phyloP scores from a whole-genome alignment of 1,139 yeast genomes.

The Ogataea hybrid region DNA sequence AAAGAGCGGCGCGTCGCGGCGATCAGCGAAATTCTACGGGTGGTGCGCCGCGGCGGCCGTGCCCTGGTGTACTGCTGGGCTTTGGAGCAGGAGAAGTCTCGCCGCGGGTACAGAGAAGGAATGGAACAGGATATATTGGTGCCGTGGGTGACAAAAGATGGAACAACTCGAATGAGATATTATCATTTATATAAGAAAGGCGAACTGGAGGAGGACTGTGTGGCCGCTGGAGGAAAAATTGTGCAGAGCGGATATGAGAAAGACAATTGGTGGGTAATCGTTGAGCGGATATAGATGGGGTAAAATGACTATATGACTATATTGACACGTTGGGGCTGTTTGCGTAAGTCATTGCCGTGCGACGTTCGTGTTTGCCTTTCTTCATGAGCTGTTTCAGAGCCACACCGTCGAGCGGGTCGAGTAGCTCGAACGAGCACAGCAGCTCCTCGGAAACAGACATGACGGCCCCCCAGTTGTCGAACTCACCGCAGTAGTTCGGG shows the following conservation, averaged over 20 bases:
- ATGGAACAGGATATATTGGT: conserved; percentile 92
- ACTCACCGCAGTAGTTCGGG: conserved; percentile 97
- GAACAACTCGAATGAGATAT: conserved; percentile 69
- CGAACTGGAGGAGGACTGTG: conserved; percentile 71
- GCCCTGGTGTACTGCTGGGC: conserved; percentile 96
- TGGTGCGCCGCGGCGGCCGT: conserved; percentile 58
- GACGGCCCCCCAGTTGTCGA: conserved; percentile 99
- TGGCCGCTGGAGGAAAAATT: conserved; percentile 62
- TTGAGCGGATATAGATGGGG: conserved; percentile 30
- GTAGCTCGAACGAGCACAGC: conserved; percentile 84
- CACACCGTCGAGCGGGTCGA: conserved; percentile 90
- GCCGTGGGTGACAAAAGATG: conserved; percentile 71
- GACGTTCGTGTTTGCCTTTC: conserved; percentile 77
- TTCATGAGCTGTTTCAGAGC: conserved; percentile 93
- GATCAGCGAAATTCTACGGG: conserved; percentile 60
- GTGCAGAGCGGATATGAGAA: conserved; percentile 80
- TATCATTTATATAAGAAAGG: conserved; percentile 86
- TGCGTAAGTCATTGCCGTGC: conserved; percentile 41
- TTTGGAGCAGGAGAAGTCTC: conserved; percentile 78
- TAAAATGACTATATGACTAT: conserved; percentile 9
- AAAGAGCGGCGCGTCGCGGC: conserved; percentile 75
- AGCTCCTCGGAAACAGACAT: conserved; percentile 95
- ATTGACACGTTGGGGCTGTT: conserved; percentile 19
- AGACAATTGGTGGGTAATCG: conserved; percentile 91
- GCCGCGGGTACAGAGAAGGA: conserved; percentile 86